Base-by-base conservation (phyloP, 805 yeast genomes). In the Komagataella phaffii region DNA sequence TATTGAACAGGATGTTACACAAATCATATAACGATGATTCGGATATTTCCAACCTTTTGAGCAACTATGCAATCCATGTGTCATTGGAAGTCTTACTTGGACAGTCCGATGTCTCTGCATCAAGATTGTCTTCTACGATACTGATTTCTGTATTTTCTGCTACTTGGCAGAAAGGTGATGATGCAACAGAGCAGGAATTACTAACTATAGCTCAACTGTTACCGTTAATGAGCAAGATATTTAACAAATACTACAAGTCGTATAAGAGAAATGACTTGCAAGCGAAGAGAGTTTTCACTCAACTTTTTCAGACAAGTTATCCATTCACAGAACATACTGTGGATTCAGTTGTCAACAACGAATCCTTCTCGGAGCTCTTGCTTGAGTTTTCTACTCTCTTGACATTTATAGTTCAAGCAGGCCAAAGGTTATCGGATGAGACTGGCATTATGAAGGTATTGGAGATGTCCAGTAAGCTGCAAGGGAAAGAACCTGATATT, bases 311-410 rank as follows among this genome's bases (percentile, higher is more conserved):
- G 7, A 71, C 73, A 24, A 64, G 67, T 14, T 78, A 76, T 59
- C 96, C 95, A 17, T 82, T 83, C 60, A 66, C 67, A 49, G 82
- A 79, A 46, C 59, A 72, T 30, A 79, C 90, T 0, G 76, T 85
- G 56, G 96, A 88, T 60, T 83, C 95, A 0, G 71, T 81, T 47
- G 85, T 86, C 17, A 78, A 80, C 55, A 86, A 83, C 55, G 85
- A 81, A 56, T 69, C 74, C 1, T 71, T 85, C 52, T 87, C 81
- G 24, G 96, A 88, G 61, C 71, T 84, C 2, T 67, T 88, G 51
- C 68, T 85, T 46, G 96, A 88, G 61, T 62, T 87, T 49, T 71
- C 83, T 6, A 74, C 83, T 14, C 68, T 85, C n/a, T 75, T 81
- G 51, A 71, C 23, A 30, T 30, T 30, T 30, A 30, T 30, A 30